phyloP scores from a whole-genome alignment of 805 yeast species.

The Ogataea paradorogensis region DNA sequence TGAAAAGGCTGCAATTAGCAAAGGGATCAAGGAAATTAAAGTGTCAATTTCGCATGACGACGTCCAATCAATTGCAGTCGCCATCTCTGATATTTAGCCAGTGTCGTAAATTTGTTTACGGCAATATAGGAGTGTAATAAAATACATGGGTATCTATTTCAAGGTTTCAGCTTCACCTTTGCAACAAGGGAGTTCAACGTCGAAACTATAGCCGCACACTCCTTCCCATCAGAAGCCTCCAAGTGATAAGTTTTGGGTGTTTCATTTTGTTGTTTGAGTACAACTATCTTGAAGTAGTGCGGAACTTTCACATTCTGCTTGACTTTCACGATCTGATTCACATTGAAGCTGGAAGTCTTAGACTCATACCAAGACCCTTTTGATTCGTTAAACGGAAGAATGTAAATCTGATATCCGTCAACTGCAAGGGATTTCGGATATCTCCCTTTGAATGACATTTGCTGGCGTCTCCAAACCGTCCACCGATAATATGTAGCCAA shows the following conservation, averaged over 20 bases:
- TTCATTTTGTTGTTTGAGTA: conserved; percentile 50
- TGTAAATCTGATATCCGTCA: conserved; percentile 91
- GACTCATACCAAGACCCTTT: conserved; percentile 58
- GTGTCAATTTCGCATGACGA: conserved; percentile 97
- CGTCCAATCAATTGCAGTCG: conserved; percentile 96
- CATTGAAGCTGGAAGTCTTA: conserved; percentile 84
- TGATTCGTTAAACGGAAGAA: conserved; percentile 80
- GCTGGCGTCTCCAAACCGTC: conserved; percentile 86
- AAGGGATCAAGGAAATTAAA: conserved; percentile 68
- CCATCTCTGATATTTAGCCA: conserved; percentile 46
- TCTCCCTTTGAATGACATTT: conserved; percentile 73
- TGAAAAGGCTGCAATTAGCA: conserved; percentile 61
- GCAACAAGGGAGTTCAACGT: conserved; percentile 58
- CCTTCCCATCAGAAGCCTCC: conserved; percentile 62
- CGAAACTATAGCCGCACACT: conserved; percentile 73
- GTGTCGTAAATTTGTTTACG: background rate
- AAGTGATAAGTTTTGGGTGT: conserved; percentile 83
- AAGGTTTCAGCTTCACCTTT: conserved; percentile 36
- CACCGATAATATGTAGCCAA: conserved; percentile 64
- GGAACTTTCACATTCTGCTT: conserved; percentile 78
- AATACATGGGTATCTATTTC: no score
- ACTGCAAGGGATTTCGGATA: conserved; percentile 82
- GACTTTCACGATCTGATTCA: conserved; percentile 68
- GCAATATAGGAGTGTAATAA: no score
- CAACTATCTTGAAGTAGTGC: conserved; percentile 75